Evolutionary conservation across 192 early-diverging fungal species (phyloP), one percentile per base, ranked within the genome.

Genomic region (Backusella tarrabulga): DNA sequence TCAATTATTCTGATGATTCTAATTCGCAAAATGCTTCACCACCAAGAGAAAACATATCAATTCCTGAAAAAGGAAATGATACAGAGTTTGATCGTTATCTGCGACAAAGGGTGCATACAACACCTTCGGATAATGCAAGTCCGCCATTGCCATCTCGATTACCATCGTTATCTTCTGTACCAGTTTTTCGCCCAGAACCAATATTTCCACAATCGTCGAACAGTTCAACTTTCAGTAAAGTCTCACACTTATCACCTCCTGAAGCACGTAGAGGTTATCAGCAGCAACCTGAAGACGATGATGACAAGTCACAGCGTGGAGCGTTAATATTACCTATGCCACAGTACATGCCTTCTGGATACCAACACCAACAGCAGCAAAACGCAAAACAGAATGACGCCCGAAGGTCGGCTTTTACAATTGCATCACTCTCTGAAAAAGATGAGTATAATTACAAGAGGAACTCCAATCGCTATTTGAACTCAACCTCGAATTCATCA

Each of bases 81-180:
- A 54, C 71, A 21, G 77, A 79, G 11, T 78, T 67, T 34, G 68
- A 77, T 71, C 70, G 71, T 8, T 78, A 78, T 42, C 40, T 73
- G 34, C 71, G 71, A 41, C 70, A 70, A 63, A 78, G 36, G 8
- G 68, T 70, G 11, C 68, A 70, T 67, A 40, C 70, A 70, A 12
- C 34, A 38, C 21, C 72, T 34, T 50, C 69, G 34, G 32, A 54
- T 2, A 35, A 29, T 32, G 40, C 71, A 46, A 40, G 40, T 12
- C 36, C 77, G 21, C 67, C 77, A 41, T 68, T 44, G 35, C 66
- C 77, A 14, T 32, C 72, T 52, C 35, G 40, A 21, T 21, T 60
- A 12, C 56, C 56, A 21, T 34, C 71, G 38, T 23, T 34, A 34
- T 38, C 77, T 17, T 52, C 46, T 67, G 15, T 71, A 26, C 40